phyloP scores from a whole-genome alignment of 495 filamentous ascomycete genomes.

The Penicillium argentinense region DNA sequence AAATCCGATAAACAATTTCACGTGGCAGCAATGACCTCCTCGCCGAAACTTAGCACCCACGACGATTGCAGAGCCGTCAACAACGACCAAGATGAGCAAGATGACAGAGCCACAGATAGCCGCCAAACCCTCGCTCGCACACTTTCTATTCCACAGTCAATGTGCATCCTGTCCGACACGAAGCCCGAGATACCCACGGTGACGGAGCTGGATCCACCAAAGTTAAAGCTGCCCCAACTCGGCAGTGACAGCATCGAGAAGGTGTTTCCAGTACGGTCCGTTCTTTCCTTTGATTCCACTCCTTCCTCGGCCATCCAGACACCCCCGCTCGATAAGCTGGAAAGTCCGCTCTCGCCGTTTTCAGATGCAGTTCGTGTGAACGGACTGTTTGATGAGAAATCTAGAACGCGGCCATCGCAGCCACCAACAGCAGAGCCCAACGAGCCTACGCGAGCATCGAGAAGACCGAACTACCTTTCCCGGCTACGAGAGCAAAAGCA shows the following conservation, averaged over 20 bases:
- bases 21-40: constrained; percentile 2
- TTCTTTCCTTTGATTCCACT: constrained; percentile 23
- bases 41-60: constrained; percentile 3
- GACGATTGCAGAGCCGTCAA: constrained; percentile 21
- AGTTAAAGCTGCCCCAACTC: constrained; percentile 22
- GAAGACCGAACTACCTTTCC: background rate
- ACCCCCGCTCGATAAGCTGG: constrained; percentile 23
- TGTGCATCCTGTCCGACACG: constrained; percentile 25
- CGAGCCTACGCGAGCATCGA: background rate
- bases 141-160: constrained; percentile 17
- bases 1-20: background rate
- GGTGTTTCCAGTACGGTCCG: constrained; percentile 28
- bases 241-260: constrained; percentile 19
- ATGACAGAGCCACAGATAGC: constrained; percentile 7
- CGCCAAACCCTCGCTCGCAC: constrained; percentile 8
- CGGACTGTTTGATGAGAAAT: background rate
- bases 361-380: constrained; percentile 7
- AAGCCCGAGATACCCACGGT: constrained; percentile 21
- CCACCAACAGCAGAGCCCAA: background rate
- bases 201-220: constrained; percentile 16
- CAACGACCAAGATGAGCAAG: constrained; percentile 5
- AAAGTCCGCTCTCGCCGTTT: constrained; percentile 21
- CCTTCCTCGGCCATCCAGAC: constrained; percentile 27
- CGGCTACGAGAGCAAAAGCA: constrained; percentile 2
- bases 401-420: background rate